Percentiles rank a stretch among this genome's conserved stretches.
Conservation (phyloP, 805 yeast genomes). For the Candida germanica region DNA sequence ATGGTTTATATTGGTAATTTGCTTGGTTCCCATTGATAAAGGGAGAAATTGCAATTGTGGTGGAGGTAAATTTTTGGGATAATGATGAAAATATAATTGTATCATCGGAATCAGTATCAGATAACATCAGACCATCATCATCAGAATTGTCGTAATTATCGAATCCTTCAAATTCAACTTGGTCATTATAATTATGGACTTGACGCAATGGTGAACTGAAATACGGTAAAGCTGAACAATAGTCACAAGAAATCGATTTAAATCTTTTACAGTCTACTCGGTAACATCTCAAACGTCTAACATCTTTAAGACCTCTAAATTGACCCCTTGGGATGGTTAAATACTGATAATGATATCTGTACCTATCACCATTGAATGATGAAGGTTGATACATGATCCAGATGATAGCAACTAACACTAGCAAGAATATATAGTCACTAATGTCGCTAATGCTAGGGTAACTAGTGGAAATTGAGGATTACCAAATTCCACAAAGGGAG, state of each 20-base stretch:
- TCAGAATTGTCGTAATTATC: not conserved
- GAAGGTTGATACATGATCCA: no score
- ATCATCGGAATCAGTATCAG: not conserved
- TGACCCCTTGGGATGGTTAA: constrained; percentile 4
- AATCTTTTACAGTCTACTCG: constrained; percentile 2
- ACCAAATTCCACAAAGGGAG: no score
- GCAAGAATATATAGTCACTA: no score
- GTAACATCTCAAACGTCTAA: constrained; percentile 12
- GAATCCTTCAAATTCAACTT: not conserved
- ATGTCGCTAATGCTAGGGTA: no score
- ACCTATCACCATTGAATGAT: no score
- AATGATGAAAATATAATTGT: not conserved
- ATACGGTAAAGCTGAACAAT: constrained; percentile 16
- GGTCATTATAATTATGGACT: not conserved
- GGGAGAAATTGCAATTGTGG: no score
- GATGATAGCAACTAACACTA: no score
- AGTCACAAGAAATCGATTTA: constrained; percentile 9
- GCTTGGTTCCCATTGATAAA: no score
- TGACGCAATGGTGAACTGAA: constrained; percentile 15
- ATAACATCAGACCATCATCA: not conserved
- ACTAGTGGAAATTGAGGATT: no score
- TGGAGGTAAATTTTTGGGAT: no score
- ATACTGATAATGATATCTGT: not conserved
- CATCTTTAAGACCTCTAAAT: constrained; percentile 13
- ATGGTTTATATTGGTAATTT: no score